These are phyloP conservation scores for Pyrus hybrid DNA, from an alignment of 331 rosid species.

Conservation along the genomic window DNA sequence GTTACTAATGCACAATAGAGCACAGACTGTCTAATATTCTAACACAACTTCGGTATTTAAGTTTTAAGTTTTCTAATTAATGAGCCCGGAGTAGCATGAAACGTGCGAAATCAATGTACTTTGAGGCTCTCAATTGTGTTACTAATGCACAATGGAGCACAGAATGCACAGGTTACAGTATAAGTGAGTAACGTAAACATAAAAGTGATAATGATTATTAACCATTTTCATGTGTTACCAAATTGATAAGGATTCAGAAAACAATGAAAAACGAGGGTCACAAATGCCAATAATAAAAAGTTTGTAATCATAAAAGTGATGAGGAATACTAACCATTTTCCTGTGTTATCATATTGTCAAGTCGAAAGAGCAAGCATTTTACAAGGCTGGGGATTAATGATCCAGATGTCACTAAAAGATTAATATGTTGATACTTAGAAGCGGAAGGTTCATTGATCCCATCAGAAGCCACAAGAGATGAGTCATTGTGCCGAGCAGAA, in stretches of 20 bases:
- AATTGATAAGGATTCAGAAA: neutral
- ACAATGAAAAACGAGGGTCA: neutral
- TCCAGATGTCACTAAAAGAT: slow-evolving; percentile 89
- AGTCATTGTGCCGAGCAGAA: slow-evolving; percentile 30
- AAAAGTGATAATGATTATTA: slow-evolving; percentile 10
- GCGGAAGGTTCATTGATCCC: slow-evolving; percentile 26
- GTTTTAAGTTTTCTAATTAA: too few relatives aligned
- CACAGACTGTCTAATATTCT: too few relatives aligned
- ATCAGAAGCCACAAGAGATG: slow-evolving; percentile 32
- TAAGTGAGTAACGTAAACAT: too few relatives aligned
- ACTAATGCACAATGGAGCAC: too few relatives aligned
- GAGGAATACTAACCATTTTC: slow-evolving; percentile 55
- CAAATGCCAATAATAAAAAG: neutral
- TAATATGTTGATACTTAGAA: slow-evolving; percentile 33
- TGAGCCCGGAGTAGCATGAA: too few relatives aligned
- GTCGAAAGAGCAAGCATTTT: slow-evolving; percentile 81
- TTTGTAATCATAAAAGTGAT: neutral
- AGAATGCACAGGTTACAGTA: too few relatives aligned
- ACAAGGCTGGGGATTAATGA: slow-evolving; percentile 88
- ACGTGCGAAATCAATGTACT: too few relatives aligned
- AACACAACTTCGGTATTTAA: too few relatives aligned
- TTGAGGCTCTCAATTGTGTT: too few relatives aligned
- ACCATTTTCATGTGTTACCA: slow-evolving; percentile 65
- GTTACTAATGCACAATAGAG: neutral
- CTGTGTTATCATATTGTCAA: slow-evolving; percentile 47